A percentile compares a stretch with the other conserved stretches of the same genome.
Evolutionary conservation across 352 stramenopile species (phyloP).

Genomic region (Pythium rhizo-oryzae): DNA sequence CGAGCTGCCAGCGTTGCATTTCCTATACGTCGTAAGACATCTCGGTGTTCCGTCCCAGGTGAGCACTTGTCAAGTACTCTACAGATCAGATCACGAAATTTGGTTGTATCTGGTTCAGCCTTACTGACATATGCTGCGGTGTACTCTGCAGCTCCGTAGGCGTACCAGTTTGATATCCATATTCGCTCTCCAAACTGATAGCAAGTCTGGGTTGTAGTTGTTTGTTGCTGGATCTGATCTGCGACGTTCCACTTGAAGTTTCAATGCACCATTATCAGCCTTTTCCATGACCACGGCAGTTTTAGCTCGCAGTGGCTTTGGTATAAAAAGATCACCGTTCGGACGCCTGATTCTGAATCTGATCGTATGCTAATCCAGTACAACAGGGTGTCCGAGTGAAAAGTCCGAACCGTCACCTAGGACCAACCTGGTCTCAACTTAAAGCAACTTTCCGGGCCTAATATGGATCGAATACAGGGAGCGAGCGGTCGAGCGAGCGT

Average conservation of each 20-base stretch:
- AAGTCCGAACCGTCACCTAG: no score
- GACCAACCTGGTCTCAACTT: no score
- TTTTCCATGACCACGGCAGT: background rate
- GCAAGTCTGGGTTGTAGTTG: constrained; percentile 14
- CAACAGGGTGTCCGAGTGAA: no score
- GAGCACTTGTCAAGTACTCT: constrained; percentile 7
- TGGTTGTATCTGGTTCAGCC: constrained; percentile 19
- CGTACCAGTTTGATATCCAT: constrained; percentile 36
- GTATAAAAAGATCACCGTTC: no score
- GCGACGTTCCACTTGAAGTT: background rate
- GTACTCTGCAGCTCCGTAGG: constrained; percentile 33
- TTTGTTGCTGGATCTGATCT: constrained; percentile 7
- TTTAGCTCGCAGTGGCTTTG: background rate
- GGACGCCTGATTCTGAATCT: no score
- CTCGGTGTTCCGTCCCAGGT: background rate
- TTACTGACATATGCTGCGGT: constrained; percentile 38
- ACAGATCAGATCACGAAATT: constrained; percentile 13
- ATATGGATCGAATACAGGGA: no score
- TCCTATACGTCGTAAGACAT: background rate
- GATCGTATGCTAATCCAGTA: no score
- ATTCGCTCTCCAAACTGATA: constrained; percentile 27
- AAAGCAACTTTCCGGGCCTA: no score
- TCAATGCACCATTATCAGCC: background rate
- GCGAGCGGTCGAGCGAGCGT: no score
- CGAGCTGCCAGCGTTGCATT: background rate